Percentiles rank a stretch among this genome's conserved stretches.
phyloP scores from a whole-genome alignment of 768 basidiomycete species.

The Boletus huronensis region DNA sequence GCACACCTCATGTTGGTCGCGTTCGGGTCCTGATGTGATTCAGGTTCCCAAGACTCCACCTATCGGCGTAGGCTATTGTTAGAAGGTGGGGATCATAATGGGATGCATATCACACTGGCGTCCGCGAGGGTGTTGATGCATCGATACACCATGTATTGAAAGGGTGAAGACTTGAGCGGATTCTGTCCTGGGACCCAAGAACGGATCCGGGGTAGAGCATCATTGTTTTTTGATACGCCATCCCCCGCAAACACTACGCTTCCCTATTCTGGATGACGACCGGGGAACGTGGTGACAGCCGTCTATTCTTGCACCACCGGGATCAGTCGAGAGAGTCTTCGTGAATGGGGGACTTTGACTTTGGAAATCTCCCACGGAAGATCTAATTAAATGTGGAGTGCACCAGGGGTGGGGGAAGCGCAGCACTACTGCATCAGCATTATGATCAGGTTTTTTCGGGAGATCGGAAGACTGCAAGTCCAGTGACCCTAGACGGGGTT shows the following conservation, averaged over 20 bases:
- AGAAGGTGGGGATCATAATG: not conserved
- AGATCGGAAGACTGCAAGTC: not conserved
- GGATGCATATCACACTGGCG: too few relatives aligned
- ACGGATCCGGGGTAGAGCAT: not conserved
- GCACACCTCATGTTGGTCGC: not conserved
- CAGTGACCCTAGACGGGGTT: not conserved
- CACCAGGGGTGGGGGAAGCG: not conserved
- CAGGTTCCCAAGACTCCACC: not conserved
- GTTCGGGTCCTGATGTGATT: not conserved
- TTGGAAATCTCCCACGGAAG: not conserved
- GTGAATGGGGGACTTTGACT: not conserved
- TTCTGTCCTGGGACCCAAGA: not conserved
- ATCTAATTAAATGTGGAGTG: not conserved
- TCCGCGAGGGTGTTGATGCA: not conserved
- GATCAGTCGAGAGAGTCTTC: not conserved
- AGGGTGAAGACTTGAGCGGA: not conserved
- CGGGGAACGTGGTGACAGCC: not conserved
- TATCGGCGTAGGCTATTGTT: not conserved
- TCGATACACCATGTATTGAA: too few relatives aligned
- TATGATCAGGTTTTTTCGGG: not conserved
- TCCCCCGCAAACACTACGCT: not conserved
- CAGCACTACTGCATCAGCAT: not conserved
- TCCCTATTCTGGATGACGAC: constrained; percentile 4
- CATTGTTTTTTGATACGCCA: not conserved
- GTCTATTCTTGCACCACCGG: not conserved